Evolutionary conservation across 2,329 filamentous ascomycete genomes (phyloP).

Genomic region (Verruconis gallopava): DNA sequence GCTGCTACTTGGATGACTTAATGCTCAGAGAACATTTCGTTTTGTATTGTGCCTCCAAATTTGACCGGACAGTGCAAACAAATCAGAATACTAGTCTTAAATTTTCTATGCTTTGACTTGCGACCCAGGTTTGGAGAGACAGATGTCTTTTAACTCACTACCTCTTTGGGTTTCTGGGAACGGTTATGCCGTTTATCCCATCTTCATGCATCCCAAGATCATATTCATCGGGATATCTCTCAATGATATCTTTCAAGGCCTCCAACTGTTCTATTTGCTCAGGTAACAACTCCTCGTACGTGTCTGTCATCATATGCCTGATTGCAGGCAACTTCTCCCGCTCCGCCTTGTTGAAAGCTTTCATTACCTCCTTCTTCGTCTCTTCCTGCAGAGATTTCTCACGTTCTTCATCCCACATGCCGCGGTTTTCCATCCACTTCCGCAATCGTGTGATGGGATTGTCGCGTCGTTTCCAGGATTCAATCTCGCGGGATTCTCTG

Average conservation of each 20-base stretch:
- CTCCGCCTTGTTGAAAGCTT: slow-evolving; percentile 74
- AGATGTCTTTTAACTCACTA: too few relatives aligned
- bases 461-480: slow-evolving; percentile 84
- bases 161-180: too few relatives aligned
- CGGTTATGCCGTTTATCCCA: slow-evolving; percentile 39
- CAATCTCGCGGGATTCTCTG: slow-evolving; percentile 80
- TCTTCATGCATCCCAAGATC: slow-evolving; percentile 66
- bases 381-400: slow-evolving; percentile 59
- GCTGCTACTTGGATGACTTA: too few relatives aligned
- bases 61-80: too few relatives aligned
- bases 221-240: slow-evolving; percentile 86
- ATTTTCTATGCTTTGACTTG: too few relatives aligned
- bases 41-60: too few relatives aligned
- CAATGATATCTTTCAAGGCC: slow-evolving; percentile 62
- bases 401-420: slow-evolving; percentile 71
- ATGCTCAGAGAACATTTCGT: too few relatives aligned
- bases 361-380: slow-evolving; percentile 62
- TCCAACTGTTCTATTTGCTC: slow-evolving; percentile 64
- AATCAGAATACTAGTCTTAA: too few relatives aligned
- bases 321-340: slow-evolving; percentile 67
- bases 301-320: slow-evolving; percentile 64
- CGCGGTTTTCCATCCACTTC: slow-evolving; percentile 79
- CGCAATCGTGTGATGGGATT: slow-evolving; percentile 76
- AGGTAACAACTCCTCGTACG: slow-evolving; percentile 78
- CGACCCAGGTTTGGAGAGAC: too few relatives aligned